Evolutionary conservation across 129 eudicot species (phyloP), one percentile per base, ranked within the genome.

Genomic region (Pittosporum tobira): DNA sequence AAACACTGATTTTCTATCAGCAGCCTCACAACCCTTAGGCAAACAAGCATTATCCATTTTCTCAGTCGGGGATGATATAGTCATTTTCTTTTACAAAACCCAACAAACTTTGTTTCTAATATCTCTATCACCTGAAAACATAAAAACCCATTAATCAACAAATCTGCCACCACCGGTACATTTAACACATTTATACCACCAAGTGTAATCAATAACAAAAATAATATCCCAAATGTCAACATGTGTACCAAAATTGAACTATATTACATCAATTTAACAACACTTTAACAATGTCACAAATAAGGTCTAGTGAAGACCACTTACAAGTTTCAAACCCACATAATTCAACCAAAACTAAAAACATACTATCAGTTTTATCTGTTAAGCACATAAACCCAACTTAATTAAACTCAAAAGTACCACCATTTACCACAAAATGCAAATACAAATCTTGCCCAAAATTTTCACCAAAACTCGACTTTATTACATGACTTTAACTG

Each of bases 1-100:
- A 65, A 75, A 75, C 16, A 75, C 12, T 16, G 76, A 70, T 9
- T 65, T 65, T 24, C 54, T 2, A 19, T 60, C 48, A 22, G 8
- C 61, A 20, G 31, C 29, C 46, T 55, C 42, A 1, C 28, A 30
- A 11, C 22, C 66, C 26, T 27, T 59, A 21, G 16, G 29, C 49
- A 44, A 8, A 45, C 68, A 50, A 45, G 30, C 48, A 5, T 57
- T 14, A 6, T 27, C 61, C 13, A 6, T 42, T 60, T 65, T 60
- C 37, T n/a, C 66, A 56, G 37, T 45, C 64, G n/a, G 22, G 44
- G n/a, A n/a, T n/a, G 27, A 34, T 27, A 49, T 31, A 36, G 38
- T 15, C 68, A 50, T 75, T 64, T 54, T 64, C 57, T 20, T 49
- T 45, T 63, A 4, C 25, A 62, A 44, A 31, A 20, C 36, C 23